phyloP scores from a whole-genome alignment of 331 rosid species.

The Acacia concinna region DNA sequence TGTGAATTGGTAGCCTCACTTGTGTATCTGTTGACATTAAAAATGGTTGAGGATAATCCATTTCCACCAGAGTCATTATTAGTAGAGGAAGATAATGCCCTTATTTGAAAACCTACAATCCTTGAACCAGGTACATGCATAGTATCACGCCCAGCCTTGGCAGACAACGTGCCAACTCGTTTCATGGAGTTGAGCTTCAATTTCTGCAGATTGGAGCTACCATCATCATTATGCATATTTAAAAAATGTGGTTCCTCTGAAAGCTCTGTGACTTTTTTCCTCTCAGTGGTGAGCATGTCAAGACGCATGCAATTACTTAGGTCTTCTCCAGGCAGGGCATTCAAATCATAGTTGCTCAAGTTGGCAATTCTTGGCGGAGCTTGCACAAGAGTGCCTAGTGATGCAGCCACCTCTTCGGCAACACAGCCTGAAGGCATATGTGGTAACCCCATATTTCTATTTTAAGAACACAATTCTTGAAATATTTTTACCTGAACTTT shows the following conservation, averaged over 20 bases:
- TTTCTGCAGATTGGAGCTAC: conserved; percentile 39
- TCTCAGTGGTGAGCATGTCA: conserved; percentile 45
- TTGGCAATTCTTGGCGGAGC: conserved; percentile 40
- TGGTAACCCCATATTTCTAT: conserved; percentile 64
- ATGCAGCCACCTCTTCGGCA: conserved; percentile 62
- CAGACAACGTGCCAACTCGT: conserved; percentile 38
- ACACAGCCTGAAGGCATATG: conserved; percentile 52
- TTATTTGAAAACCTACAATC: conserved; percentile 62
- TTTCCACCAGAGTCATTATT: conserved; percentile 39
- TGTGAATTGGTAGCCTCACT: conserved; percentile 36
- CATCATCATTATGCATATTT: conserved; percentile 39
- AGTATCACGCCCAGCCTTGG: conserved; percentile 35
- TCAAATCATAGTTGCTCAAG: conserved; percentile 52
- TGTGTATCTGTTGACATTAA: conserved; percentile 33
- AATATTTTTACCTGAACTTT: conserved; percentile 20
- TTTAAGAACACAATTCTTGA: conserved; percentile 21
- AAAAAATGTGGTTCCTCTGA: conserved; percentile 44
- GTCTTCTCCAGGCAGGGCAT: conserved; percentile 52
- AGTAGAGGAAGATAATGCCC: conserved; percentile 35
- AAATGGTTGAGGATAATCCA: conserved; percentile 35
- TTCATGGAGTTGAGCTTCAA: conserved; percentile 45
- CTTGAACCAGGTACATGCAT: conserved; percentile 50
- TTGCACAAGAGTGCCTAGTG: conserved; percentile 54
- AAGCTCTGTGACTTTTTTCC: conserved; percentile 38
- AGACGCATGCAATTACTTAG: conserved; percentile 35